Base-by-base conservation (phyloP, 1,284 basidiomycete species). In the Melampsora americana region DNA sequence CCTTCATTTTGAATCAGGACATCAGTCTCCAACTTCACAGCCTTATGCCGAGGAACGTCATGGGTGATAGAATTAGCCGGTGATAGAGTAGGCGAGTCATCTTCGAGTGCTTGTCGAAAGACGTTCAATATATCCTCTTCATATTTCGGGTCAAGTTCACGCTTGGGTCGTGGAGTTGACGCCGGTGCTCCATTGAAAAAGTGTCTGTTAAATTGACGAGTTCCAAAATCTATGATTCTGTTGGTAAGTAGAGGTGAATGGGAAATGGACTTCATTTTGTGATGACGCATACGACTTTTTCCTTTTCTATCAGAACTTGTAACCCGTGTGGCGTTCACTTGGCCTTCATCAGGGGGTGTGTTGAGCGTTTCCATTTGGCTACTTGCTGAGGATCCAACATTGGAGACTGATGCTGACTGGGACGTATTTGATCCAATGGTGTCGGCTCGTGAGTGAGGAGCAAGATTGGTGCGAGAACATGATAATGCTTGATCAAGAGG, bases 1-100 rank as follows among this genome's bases (percentile, higher is more conserved):
- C 71, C 71, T 56, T 73, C 62, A 7, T 73, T 61, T 46, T 73
- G 60, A n/a, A 73, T 66, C 48, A 73, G 56, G 9, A 73, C 50
- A 56, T 73, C 71, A 12, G 71, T 73, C 53, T 56, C 53, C 11
- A 23, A 56, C 26, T 56, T 56, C 20, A 56, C 53, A 14, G 20
- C 2, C 7, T 56, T 56, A 1, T 9, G 20, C 53, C n/a, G n/a
- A 23, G n/a, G 53, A 56, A 16, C 7, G 20, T 56, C 20, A 23
- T n/a, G 53, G 20, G 20, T n/a, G 20, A 56, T 56, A 23, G 53
- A 56, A 28, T 56, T 28, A 7, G 53, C 5, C 6, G 26, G 26
- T 56, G 53, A 56, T 28, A 56, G 26, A 23, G n/a, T 23, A n/a
- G 53, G 53, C 20, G 53, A 56, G 12, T 56, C 53, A 56, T 56